These are phyloP conservation scores for Fabrea salina DNA, from an alignment of 169 alveolate genomes.

Conservation along the genomic window DNA sequence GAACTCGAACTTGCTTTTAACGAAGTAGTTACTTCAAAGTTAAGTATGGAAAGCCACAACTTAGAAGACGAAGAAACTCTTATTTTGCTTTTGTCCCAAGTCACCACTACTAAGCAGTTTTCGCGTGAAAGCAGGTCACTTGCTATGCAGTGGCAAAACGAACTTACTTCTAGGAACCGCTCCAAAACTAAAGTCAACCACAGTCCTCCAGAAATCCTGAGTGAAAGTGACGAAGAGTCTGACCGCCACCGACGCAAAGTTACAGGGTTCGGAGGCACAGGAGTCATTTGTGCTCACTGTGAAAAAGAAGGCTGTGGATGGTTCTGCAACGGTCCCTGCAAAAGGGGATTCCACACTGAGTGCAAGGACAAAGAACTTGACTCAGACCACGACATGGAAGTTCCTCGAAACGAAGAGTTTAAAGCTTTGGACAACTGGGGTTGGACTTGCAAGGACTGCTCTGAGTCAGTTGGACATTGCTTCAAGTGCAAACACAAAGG, in stretches of 20 bases:
- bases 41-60: slow-evolving; percentile 66
- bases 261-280: slow-evolving; percentile 32
- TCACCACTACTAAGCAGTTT: slow-evolving; percentile 48
- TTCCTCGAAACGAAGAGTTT: slow-evolving; percentile 34
- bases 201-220: neutral
- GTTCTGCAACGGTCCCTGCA: slow-evolving; percentile 45
- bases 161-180: slow-evolving; percentile 41
- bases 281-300: slow-evolving; percentile 42
- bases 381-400: slow-evolving; percentile 34
- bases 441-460: slow-evolving; percentile 57
- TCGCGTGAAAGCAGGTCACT: slow-evolving; percentile 42
- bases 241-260: neutral
- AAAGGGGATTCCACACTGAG: slow-evolving; percentile 40
- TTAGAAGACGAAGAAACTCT: slow-evolving; percentile 65
- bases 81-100: slow-evolving; percentile 43
- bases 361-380: slow-evolving; percentile 44
- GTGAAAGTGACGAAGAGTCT: slow-evolving; percentile 33
- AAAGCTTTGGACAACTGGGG: slow-evolving; percentile 40
- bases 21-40: slow-evolving; percentile 53
- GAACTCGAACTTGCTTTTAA: slow-evolving; percentile 46
- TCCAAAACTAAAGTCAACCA: neutral
- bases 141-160: slow-evolving; percentile 50
- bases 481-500: slow-evolving; percentile 56
- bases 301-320: slow-evolving; percentile 37
- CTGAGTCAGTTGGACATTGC: slow-evolving; percentile 54